phyloP scores from a whole-genome alignment of 169 alveolate genomes.

The Cyclospora cayetanensis region DNA sequence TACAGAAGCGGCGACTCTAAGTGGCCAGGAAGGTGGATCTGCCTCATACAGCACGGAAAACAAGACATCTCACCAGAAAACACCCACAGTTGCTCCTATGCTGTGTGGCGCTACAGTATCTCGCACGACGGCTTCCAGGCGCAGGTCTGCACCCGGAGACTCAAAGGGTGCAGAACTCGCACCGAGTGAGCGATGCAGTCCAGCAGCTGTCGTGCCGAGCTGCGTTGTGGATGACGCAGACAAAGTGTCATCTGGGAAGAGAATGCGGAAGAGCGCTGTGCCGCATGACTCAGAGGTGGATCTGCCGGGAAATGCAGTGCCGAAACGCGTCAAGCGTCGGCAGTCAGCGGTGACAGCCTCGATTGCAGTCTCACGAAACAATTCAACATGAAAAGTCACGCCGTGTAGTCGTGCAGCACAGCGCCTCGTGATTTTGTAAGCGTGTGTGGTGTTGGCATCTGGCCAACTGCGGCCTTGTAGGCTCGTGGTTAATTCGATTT shows the following conservation, averaged over 20 bases:
- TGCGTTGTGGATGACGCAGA: background rate
- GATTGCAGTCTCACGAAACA: too few species aligned
- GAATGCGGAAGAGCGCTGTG: constrained; percentile 57
- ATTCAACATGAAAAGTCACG: too few species aligned
- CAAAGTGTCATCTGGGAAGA: constrained; percentile 21
- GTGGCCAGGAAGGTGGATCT: background rate
- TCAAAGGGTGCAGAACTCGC: background rate
- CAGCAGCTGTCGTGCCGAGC: background rate
- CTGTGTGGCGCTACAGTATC: background rate
- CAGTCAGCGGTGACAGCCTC: constrained; percentile 10
- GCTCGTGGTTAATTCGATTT: too few species aligned
- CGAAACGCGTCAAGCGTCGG: constrained; percentile 45
- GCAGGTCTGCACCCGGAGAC: background rate
- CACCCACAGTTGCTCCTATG: background rate
- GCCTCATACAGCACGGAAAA: background rate
- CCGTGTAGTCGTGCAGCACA: too few species aligned
- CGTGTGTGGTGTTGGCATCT: too few species aligned
- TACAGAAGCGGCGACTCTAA: background rate
- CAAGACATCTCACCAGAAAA: background rate
- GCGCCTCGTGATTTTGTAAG: too few species aligned
- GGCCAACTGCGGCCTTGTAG: too few species aligned
- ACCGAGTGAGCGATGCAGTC: background rate
- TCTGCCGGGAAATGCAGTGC: background rate
- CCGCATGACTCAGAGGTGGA: background rate
- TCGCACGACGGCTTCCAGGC: background rate